Conservation (phyloP, 2,329 filamentous ascomycete species). For the Alternaria angustiovoidea region DNA sequence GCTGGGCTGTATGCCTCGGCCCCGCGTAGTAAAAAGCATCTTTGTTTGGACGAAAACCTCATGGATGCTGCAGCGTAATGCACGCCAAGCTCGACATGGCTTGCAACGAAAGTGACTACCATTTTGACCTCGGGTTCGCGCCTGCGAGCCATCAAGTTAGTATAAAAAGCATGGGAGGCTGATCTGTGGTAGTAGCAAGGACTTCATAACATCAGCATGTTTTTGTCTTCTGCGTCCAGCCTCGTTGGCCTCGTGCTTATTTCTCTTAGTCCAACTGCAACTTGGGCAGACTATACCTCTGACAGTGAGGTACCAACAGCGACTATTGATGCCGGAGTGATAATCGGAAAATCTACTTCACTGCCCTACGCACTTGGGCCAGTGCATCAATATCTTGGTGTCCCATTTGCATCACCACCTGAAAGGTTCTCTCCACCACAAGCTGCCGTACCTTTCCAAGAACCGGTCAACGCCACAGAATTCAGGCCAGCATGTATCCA, state of each 20-base stretch:
- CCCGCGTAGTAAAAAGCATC: background rate
- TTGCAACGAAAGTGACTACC: background rate
- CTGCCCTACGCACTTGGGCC: slow-evolving; percentile 26
- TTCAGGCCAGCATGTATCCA: slow-evolving; percentile 37
- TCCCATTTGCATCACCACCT: slow-evolving; percentile 42
- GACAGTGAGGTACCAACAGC: slow-evolving; percentile 29
- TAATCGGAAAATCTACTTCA: slow-evolving; percentile 38
- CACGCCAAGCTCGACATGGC: background rate
- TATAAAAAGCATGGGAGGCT: background rate
- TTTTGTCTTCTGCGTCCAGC: background rate
- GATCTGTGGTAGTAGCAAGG: background rate
- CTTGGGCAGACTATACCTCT: background rate
- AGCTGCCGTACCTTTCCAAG: slow-evolving; percentile 19
- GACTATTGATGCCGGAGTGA: slow-evolving; percentile 31
- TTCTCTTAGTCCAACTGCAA: background rate
- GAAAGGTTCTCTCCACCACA: slow-evolving; percentile 35
- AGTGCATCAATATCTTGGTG: slow-evolving; percentile 43
- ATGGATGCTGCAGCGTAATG: background rate
- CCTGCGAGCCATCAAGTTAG: background rate
- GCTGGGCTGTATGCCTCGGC: slow-evolving; percentile 1
- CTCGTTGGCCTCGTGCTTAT: background rate
- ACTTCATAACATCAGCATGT: background rate
- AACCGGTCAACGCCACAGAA: slow-evolving; percentile 24
- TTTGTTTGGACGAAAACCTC: background rate
- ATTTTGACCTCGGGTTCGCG: background rate